These are phyloP conservation scores for Datisca glomerata DNA, from an alignment of 306 rosid species.

Conservation along the genomic window DNA sequence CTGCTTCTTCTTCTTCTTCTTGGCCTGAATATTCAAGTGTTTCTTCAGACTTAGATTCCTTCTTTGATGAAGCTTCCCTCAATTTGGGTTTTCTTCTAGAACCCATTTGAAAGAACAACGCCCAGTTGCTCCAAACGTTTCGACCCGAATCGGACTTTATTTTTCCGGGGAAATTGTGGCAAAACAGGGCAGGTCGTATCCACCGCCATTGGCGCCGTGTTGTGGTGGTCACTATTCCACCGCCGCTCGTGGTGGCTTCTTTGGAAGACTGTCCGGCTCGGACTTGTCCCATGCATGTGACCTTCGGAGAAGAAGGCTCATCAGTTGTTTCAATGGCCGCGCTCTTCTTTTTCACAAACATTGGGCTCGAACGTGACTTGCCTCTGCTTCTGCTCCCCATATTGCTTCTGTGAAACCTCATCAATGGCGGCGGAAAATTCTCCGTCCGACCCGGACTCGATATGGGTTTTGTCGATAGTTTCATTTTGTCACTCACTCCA, in stretches of 20 bases:
- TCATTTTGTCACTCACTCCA: constrained; percentile 24
- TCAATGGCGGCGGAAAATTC: constrained; percentile 84
- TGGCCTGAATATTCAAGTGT: constrained; percentile 15
- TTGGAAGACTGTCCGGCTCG: constrained; percentile 49
- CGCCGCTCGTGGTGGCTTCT: neutral
- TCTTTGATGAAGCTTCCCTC: constrained; percentile 14
- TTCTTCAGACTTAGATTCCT: constrained; percentile 15
- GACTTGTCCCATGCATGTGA: constrained; percentile 95
- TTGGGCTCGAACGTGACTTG: constrained; percentile 51
- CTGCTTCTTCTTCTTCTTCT: constrained; percentile 15
- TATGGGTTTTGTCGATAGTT: constrained; percentile 45
- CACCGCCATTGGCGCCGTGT: constrained; percentile 25
- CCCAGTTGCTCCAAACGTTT: constrained; percentile 41
- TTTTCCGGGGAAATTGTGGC: constrained; percentile 17
- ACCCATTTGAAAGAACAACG: constrained; percentile 20
- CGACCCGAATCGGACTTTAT: constrained; percentile 22
- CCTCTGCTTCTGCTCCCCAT: constrained; percentile 66
- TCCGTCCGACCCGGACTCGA: constrained; percentile 77
- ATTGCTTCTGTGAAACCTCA: constrained; percentile 69
- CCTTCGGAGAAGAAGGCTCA: constrained; percentile 92
- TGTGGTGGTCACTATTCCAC: constrained; percentile 5
- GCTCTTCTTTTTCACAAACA: constrained; percentile 60
- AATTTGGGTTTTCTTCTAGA: no score
- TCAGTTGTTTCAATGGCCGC: constrained; percentile 51
- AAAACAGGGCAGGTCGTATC: constrained; percentile 32